Percentiles rank a stretch among this genome's conserved stretches.
phyloP scores from a whole-genome alignment of 495 filamentous ascomycete species.

The Aspergillus bertholletiae region DNA sequence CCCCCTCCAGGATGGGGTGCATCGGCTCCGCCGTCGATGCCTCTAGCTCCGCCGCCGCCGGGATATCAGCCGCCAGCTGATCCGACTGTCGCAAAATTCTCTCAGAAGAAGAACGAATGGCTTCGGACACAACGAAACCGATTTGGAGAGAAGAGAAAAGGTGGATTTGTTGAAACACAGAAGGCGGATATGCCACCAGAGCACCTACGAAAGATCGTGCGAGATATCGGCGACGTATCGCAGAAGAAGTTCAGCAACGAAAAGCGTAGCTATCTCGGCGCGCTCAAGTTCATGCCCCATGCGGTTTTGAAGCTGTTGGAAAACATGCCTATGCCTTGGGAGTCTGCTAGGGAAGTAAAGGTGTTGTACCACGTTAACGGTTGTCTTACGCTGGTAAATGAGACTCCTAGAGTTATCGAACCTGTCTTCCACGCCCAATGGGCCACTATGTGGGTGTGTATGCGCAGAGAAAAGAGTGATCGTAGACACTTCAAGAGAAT shows the following conservation, averaged over 20 bases:
- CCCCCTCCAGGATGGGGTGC: slow-evolving; percentile 74
- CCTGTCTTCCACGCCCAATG: slow-evolving; percentile 98
- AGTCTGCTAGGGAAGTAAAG: slow-evolving; percentile 91
- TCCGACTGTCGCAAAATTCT: slow-evolving; percentile 88
- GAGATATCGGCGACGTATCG: slow-evolving; percentile 97
- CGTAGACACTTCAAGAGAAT: slow-evolving; percentile 96
- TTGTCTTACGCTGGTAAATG: slow-evolving; percentile 94
- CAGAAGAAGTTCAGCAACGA: slow-evolving; percentile 99
- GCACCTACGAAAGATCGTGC: slow-evolving; percentile 97
- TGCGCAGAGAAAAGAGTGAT: slow-evolving; percentile 98
- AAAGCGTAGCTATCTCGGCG: slow-evolving; percentile 96
- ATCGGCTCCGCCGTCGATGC: slow-evolving; percentile 69
- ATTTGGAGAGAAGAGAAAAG: slow-evolving; percentile 95
- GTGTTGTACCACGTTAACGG: slow-evolving; percentile 98
- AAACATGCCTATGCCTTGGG: slow-evolving; percentile 99
- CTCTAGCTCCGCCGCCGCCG: slow-evolving; percentile 79
- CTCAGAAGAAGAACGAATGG: slow-evolving; percentile 99
- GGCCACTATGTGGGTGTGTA: slow-evolving; percentile 99
- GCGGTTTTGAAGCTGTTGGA: slow-evolving; percentile 98
- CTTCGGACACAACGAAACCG: slow-evolving; percentile 86
- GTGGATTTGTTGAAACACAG: slow-evolving; percentile 93
- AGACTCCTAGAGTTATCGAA: slow-evolving; percentile 94
- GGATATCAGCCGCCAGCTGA: slow-evolving; percentile 83
- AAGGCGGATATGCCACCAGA: slow-evolving; percentile 99
- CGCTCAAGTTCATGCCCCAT: slow-evolving; percentile 99